These are phyloP conservation scores for Trichoderma virens DNA, from an alignment of 495 filamentous ascomycete genomes.

Conservation along the genomic window DNA sequence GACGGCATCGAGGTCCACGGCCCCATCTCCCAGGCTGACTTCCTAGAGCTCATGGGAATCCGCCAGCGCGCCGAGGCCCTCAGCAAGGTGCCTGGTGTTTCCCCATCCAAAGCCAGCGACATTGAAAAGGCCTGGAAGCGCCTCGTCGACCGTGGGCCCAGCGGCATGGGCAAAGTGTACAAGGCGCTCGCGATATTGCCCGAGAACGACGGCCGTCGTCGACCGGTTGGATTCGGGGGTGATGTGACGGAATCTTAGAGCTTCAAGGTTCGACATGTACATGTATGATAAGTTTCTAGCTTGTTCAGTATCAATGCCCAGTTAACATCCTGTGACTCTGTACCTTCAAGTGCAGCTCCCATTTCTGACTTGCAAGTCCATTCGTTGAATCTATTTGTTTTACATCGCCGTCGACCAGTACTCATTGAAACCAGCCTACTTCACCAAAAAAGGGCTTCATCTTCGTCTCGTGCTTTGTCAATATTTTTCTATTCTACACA, in stretches of 20 bases:
- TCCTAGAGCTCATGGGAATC: slow-evolving; percentile 73
- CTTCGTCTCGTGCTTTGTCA: no score
- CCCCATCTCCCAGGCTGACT: slow-evolving; percentile 78
- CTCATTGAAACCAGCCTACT: neutral
- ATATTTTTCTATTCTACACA: neutral
- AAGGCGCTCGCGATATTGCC: slow-evolving; percentile 89
- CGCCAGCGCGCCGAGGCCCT: slow-evolving; percentile 66
- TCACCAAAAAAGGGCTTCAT: no score
- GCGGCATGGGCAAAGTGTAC: slow-evolving; percentile 89
- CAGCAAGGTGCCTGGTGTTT: slow-evolving; percentile 35
- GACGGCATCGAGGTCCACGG: slow-evolving; percentile 85
- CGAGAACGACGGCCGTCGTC: slow-evolving; percentile 59
- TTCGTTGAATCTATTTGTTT: no score
- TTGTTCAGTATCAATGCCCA: no score
- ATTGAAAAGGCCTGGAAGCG: slow-evolving; percentile 70
- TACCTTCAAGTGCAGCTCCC: no score
- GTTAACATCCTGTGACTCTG: no score
- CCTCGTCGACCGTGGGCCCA: slow-evolving; percentile 66
- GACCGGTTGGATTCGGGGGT: slow-evolving; percentile 90
- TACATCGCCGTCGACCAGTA: no score
- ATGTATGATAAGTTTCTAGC: no score
- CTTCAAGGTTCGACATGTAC: neutral
- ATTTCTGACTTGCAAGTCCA: neutral
- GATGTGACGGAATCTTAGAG: slow-evolving; percentile 35
- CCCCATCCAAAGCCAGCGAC: slow-evolving; percentile 44